A percentile compares a stretch with the other conserved stretches of the same genome.
These are phyloP conservation scores for Leccinum olivaceoglutinosum DNA, from an alignment of 1,284 basidiomycete genomes.

Conservation along the genomic window DNA sequence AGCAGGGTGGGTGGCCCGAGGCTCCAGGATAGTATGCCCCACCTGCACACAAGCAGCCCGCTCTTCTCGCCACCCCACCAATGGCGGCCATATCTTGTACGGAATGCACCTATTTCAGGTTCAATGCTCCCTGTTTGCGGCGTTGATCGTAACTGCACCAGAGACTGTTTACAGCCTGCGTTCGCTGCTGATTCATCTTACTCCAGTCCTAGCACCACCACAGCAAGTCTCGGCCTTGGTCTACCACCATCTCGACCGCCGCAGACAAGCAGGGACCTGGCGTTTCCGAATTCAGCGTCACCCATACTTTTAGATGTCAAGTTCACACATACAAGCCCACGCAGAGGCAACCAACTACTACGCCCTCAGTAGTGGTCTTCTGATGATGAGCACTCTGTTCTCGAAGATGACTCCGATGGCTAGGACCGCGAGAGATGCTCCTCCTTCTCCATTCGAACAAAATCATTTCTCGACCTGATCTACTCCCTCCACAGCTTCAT, in stretches of 20 bases:
- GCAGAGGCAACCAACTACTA: constrained; percentile 45
- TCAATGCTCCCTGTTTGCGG: constrained; percentile 40
- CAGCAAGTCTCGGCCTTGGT: constrained; percentile 41
- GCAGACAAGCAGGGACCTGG: constrained; percentile 56
- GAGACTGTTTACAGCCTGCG: constrained; percentile 52
- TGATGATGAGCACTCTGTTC: constrained; percentile 71
- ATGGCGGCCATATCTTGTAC: constrained; percentile 58
- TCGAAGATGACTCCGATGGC: constrained; percentile 72
- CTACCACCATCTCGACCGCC: constrained; percentile 46
- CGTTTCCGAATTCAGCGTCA: constrained; percentile 86
- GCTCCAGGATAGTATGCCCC: no score
- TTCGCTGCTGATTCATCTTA: constrained; percentile 46
- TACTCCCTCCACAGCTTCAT: constrained; percentile 91
- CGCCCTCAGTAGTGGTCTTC: constrained; percentile 35
- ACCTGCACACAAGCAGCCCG: no score
- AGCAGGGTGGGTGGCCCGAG: constrained; percentile 55
- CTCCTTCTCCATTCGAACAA: constrained; percentile 85
- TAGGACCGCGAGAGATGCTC: constrained; percentile 59
- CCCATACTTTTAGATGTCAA: constrained; percentile 66
- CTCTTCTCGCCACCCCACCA: no score
- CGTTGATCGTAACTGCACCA: constrained; percentile 43
- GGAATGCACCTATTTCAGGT: constrained; percentile 41
- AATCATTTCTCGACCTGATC: constrained; percentile 82
- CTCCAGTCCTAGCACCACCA: constrained; percentile 30
- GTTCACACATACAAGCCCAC: constrained; percentile 50